Evolutionary conservation across 805 yeast species (phyloP).

Genomic region (Starmerella potacharoeniae): DNA sequence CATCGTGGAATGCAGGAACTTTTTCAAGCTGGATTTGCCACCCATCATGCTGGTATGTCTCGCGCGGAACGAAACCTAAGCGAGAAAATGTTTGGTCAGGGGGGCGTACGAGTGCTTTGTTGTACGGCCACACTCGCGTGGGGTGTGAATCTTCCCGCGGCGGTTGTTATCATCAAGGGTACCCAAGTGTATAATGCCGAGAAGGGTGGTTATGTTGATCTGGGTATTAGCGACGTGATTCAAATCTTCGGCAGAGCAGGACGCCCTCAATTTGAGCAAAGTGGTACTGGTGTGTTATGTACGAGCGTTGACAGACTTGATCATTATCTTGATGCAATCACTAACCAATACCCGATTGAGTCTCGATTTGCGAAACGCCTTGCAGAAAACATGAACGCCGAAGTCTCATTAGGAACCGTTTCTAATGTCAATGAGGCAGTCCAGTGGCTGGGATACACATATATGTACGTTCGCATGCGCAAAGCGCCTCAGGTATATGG

Average conservation of each 20-base stretch:
- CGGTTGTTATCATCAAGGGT: slow-evolving; percentile 91
- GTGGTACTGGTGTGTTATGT: slow-evolving; percentile 85
- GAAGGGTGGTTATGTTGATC: slow-evolving; percentile 85
- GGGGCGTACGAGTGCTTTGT: slow-evolving; percentile 78
- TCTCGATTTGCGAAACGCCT: slow-evolving; percentile 65
- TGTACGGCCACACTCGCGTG: slow-evolving; percentile 98
- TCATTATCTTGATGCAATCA: slow-evolving; percentile 75
- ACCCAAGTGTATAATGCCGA: slow-evolving; percentile 92
- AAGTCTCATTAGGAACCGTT: slow-evolving; percentile 88
- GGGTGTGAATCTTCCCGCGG: slow-evolving; percentile 99
- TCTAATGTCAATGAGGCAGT: slow-evolving; percentile 91
- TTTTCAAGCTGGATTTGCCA: slow-evolving; percentile 58
- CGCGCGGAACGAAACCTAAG: slow-evolving; percentile 81
- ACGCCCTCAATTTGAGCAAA: slow-evolving; percentile 88
- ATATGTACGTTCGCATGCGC: slow-evolving; percentile 85
- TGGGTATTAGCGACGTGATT: slow-evolving; percentile 92
- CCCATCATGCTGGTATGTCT: slow-evolving; percentile 96
- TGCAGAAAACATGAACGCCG: slow-evolving; percentile 91
- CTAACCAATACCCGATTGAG: slow-evolving; percentile 95
- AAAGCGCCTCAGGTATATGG: slow-evolving; percentile 91
- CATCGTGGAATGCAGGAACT: slow-evolving; percentile 73
- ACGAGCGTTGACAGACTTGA: slow-evolving; percentile 73
- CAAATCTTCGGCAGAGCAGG: slow-evolving; percentile 99
- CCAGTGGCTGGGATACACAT: slow-evolving; percentile 96
- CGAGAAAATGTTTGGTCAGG: slow-evolving; percentile 74